phyloP scores from a whole-genome alignment of 441 rosid species.

The Erysimum cheiri region DNA sequence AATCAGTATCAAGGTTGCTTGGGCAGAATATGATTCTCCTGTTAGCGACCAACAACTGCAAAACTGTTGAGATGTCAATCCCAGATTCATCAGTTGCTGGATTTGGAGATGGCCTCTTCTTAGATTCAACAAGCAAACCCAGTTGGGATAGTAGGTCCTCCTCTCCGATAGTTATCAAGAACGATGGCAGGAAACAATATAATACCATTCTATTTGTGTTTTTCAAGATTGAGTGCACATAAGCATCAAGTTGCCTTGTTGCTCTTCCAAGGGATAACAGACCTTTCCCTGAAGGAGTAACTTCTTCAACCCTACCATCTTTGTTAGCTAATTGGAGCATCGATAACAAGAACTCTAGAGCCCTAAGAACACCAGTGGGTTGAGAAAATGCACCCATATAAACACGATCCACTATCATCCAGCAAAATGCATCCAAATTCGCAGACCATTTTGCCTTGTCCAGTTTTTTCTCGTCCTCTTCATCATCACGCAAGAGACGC shows the following conservation, averaged over 20 bases:
- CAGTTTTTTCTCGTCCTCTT: constrained; percentile 93
- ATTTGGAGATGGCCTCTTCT: constrained; percentile 59
- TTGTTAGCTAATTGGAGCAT: constrained; percentile 98
- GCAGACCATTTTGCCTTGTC: constrained; percentile 96
- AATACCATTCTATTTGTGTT: constrained; percentile 90
- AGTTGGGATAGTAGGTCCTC: constrained; percentile 80
- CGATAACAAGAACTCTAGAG: constrained; percentile 95
- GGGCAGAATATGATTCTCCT: constrained; percentile 93
- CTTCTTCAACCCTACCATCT: constrained; percentile 97
- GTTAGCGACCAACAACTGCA: constrained; percentile 96
- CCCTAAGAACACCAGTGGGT: constrained; percentile 82
- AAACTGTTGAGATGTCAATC: constrained; percentile 82
- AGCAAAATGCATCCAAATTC: constrained; percentile 92
- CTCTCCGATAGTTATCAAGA: constrained; percentile 89
- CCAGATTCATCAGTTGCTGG: constrained; percentile 77
- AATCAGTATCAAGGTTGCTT: constrained; percentile 93
- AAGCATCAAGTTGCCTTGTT: constrained; percentile 89
- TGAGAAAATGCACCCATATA: constrained; percentile 99
- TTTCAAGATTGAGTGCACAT: constrained; percentile 91
- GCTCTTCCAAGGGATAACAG: constrained; percentile 90
- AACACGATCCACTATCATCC: constrained; percentile 98
- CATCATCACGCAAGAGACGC: constrained; percentile 99
- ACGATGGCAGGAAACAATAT: constrained; percentile 96
- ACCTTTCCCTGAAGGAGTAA: constrained; percentile 90
- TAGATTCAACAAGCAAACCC: constrained; percentile 81